Percentiles rank a stretch among this genome's conserved stretches.
These are phyloP conservation scores for Kurtzmaniella cleridarum DNA, from an alignment of 805 yeast genomes.

Conservation along the genomic window DNA sequence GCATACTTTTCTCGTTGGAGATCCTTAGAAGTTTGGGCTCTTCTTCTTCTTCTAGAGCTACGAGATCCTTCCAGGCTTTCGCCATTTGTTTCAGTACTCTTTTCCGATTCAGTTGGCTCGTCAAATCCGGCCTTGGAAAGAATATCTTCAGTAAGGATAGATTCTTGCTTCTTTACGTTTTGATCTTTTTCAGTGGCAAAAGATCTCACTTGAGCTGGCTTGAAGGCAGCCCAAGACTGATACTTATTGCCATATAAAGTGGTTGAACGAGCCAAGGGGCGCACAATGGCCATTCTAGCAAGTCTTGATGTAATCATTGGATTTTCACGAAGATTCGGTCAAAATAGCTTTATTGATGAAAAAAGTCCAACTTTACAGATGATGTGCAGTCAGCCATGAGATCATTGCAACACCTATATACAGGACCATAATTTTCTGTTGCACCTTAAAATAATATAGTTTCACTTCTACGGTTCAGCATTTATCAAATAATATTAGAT, in stretches of 20 bases:
- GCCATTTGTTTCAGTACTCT: conserved; percentile 10
- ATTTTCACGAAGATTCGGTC: no score
- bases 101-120: conserved; percentile 18
- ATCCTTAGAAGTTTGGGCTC: conserved; percentile 61
- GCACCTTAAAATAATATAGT: no score
- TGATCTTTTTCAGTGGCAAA: conserved; percentile 5
- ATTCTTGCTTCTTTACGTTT: conserved; percentile 28
- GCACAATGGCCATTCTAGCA: neutral
- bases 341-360: no score
- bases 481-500: no score
- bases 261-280: neutral
- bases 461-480: no score
- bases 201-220: neutral
- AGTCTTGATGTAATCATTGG: neutral
- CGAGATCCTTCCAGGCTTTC: conserved; percentile 11
- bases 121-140: conserved; percentile 83
- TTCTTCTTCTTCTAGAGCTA: conserved; percentile 39
- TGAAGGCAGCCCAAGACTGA: neutral
- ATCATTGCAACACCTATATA: no score
- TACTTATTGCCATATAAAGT: conserved; percentile 5
- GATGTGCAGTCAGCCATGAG: no score
- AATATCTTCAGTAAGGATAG: conserved; percentile 75
- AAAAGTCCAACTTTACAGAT: no score
- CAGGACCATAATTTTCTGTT: no score
- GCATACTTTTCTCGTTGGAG: conserved; percentile 79